Evolutionary conservation across 768 basidiomycete genomes (phyloP).

Genomic region (Suillus clintonianus): DNA sequence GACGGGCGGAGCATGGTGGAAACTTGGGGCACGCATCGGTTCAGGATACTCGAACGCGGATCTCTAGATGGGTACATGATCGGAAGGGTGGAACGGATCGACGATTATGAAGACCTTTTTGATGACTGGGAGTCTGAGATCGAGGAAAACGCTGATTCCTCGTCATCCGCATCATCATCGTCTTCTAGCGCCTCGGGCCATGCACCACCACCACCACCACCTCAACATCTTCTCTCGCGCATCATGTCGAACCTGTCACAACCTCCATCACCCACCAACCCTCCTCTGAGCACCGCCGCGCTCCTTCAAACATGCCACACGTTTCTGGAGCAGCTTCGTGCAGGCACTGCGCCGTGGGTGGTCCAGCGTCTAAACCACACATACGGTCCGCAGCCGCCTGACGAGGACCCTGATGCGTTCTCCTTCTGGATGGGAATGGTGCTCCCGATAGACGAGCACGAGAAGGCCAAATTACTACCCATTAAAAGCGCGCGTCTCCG

Average conservation of each 20-base stretch:
- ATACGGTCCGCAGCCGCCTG: conserved; percentile 72
- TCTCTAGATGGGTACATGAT: conserved; percentile 89
- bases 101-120: conserved; percentile 38
- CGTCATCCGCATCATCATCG: conserved; percentile 14
- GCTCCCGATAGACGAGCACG: conserved; percentile 88
- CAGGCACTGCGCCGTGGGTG: conserved; percentile 89
- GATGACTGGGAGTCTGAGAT: conserved; percentile 26
- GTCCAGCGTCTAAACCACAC: conserved; percentile 81
- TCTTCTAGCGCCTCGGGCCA: conserved; percentile 5
- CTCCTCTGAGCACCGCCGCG: conserved; percentile 19
- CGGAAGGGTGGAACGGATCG: conserved; percentile 68
- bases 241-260: conserved; percentile 14
- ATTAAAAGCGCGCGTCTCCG: conserved; percentile 78
- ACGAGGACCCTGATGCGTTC: conserved; percentile 64
- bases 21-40: conserved; percentile 70
- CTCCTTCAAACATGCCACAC: conserved; percentile 57
- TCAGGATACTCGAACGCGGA: conserved; percentile 84
- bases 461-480: conserved; percentile 85
- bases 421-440: conserved; percentile 91
- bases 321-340: conserved; percentile 61
- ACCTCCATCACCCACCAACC: conserved; percentile 8
- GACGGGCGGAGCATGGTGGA: conserved; percentile 91
- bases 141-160: conserved; percentile 15
- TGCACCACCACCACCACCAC: conserved; percentile 4
- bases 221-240: conserved; percentile 19